These are phyloP conservation scores for Aspergillus sclerotiicarbonarius DNA, from an alignment of 495 filamentous ascomycete species.

Conservation along the genomic window DNA sequence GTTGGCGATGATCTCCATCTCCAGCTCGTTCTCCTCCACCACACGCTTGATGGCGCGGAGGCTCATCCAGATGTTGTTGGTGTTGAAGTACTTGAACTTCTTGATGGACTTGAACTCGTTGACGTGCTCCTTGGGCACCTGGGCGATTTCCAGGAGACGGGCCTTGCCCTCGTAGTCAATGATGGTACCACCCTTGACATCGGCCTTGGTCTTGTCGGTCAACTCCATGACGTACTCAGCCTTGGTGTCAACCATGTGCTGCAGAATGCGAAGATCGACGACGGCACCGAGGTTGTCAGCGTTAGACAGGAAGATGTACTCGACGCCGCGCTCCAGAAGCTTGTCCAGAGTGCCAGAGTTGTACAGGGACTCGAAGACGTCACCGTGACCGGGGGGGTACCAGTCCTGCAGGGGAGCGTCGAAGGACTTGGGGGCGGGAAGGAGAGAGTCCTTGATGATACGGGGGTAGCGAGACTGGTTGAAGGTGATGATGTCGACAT, in stretches of 20 bases:
- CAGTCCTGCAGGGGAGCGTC: constrained; percentile 91
- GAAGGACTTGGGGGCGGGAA: constrained; percentile 88
- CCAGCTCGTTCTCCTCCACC: constrained; percentile 96
- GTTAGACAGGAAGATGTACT: constrained; percentile 98
- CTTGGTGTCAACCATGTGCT: constrained; percentile 97
- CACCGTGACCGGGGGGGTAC: constrained; percentile 98
- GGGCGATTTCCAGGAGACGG: constrained; percentile 95
- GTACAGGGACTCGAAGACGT: constrained; percentile 99
- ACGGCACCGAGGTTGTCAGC: constrained; percentile 98
- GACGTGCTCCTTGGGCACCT: constrained; percentile 99
- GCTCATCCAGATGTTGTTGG: constrained; percentile 99
- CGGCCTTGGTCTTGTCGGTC: constrained; percentile 99
- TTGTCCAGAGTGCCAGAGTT: constrained; percentile 98
- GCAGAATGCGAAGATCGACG: constrained; percentile 93
- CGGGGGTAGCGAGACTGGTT: constrained; percentile 98
- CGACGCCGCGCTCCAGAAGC: constrained; percentile 88
- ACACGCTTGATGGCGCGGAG: constrained; percentile 96
- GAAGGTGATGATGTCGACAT: constrained; percentile 99
- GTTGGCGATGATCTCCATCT: constrained; percentile 99
- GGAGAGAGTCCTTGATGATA: constrained; percentile 95
- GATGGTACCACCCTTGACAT: constrained; percentile 99
- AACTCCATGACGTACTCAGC: constrained; percentile 99
- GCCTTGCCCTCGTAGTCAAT: constrained; percentile 98
- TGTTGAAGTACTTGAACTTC: constrained; percentile 99
- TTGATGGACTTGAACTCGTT: constrained; percentile 99